A percentile compares a stretch with the other conserved stretches of the same genome.
Conservation (phyloP, 257 asterid species). For the Jaltomata sinuosa region DNA sequence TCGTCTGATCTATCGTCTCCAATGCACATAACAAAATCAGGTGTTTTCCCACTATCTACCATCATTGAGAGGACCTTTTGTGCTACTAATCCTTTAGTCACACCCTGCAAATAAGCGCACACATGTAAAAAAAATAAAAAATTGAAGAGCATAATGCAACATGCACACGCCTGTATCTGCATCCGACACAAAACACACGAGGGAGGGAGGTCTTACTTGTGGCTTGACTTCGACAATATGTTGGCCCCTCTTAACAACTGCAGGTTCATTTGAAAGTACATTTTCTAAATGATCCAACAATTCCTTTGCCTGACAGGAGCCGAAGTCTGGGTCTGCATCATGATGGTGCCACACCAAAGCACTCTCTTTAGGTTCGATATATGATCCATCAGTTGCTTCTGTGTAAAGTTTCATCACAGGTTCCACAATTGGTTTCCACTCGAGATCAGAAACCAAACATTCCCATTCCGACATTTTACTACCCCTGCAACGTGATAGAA, state of each 20-base stretch:
- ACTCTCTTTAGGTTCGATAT: slow-evolving; percentile 78
- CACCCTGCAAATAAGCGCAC: slow-evolving; percentile 49
- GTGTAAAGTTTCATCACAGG: slow-evolving; percentile 78
- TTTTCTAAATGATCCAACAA: slow-evolving; percentile 69
- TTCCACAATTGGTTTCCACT: slow-evolving; percentile 77
- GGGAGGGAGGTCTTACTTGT: slow-evolving; percentile 38
- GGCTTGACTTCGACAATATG: slow-evolving; percentile 94
- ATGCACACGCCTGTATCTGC: not conserved
- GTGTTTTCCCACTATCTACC: slow-evolving; percentile 38
- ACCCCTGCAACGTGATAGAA: slow-evolving; percentile 39
- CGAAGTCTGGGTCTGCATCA: slow-evolving; percentile 80
- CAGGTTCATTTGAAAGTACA: slow-evolving; percentile 89
- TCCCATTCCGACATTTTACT: slow-evolving; percentile 54
- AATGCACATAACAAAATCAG: slow-evolving; percentile 75
- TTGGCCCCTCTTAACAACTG: slow-evolving; percentile 82
- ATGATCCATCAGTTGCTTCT: slow-evolving; percentile 86
- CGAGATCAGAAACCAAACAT: slow-evolving; percentile 57
- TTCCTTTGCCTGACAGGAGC: slow-evolving; percentile 87
- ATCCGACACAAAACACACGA: not conserved
- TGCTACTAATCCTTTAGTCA: slow-evolving; percentile 73
- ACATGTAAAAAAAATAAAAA: slow-evolving; percentile 4
- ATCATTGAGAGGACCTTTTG: slow-evolving; percentile 56
- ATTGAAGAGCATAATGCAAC: not conserved
- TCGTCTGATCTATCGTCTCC: slow-evolving; percentile 91
- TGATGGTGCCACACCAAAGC: slow-evolving; percentile 93